phyloP scores from a whole-genome alignment of 768 basidiomycete genomes.

The Mycena haematopus region DNA sequence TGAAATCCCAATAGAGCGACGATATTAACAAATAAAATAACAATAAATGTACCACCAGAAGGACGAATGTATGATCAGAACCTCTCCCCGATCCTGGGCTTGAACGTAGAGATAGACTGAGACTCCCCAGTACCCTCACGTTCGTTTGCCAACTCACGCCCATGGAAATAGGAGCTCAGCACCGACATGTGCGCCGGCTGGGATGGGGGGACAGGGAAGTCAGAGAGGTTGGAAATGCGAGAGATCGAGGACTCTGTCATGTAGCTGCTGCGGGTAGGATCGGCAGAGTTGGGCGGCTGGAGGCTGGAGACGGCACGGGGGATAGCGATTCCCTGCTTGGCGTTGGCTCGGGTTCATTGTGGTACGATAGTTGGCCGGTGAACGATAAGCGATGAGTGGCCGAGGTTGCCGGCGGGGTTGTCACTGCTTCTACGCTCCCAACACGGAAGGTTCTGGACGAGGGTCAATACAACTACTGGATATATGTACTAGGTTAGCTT shows the following conservation, averaged over 20 bases:
- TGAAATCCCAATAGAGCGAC: slow-evolving; percentile 23
- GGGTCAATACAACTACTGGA: slow-evolving; percentile 4
- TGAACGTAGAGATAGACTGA: slow-evolving; percentile 17
- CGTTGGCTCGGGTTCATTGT: neutral
- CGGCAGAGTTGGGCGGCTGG: slow-evolving; percentile 37
- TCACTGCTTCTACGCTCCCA: slow-evolving; percentile 55
- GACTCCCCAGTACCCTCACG: slow-evolving; percentile 7
- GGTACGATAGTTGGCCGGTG: slow-evolving; percentile 43
- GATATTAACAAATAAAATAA: slow-evolving; percentile 27
- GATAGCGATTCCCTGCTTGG: slow-evolving; percentile 5
- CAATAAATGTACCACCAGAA: slow-evolving; percentile 20
- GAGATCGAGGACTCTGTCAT: slow-evolving; percentile 51
- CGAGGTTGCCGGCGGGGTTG: slow-evolving; percentile 54
- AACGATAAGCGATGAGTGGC: slow-evolving; percentile 47
- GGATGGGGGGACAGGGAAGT: slow-evolving; percentile 56
- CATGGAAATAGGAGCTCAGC: slow-evolving; percentile 38
- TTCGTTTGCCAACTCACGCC: slow-evolving; percentile 8
- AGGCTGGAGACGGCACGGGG: slow-evolving; percentile 25
- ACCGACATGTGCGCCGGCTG: slow-evolving; percentile 38
- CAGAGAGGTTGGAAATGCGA: slow-evolving; percentile 57
- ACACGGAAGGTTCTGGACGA: slow-evolving; percentile 53
- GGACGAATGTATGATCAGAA: slow-evolving; percentile 20
- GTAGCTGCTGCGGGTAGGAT: slow-evolving; percentile 50
- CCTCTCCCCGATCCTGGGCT: slow-evolving; percentile 23
- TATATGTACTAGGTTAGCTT: slow-evolving; percentile 20